Conservation (phyloP, 306 rosid genomes). For the Gastrolobium bilobum region DNA sequence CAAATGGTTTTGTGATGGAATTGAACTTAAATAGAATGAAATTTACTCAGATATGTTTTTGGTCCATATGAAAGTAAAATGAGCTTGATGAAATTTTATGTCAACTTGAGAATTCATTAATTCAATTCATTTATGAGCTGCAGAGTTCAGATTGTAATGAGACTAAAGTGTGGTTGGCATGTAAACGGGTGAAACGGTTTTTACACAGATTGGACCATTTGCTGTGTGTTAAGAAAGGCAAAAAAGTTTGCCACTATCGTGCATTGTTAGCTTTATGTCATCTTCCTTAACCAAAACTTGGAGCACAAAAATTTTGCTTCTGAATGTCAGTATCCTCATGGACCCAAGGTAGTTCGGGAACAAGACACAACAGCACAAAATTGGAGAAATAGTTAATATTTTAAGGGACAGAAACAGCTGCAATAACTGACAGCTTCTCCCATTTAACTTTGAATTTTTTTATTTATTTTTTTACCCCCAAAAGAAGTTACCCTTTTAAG, state of each 20-base stretch:
- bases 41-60: neutral
- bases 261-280: constrained; percentile 32
- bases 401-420: constrained; percentile 45
- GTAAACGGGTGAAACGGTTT: constrained; percentile 40
- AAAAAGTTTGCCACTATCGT: constrained; percentile 3
- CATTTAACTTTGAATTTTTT: constrained; percentile 38
- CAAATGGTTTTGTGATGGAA: neutral
- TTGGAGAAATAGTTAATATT: constrained; percentile 39
- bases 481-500: constrained; percentile 66
- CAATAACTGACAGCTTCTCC: constrained; percentile 61
- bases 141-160: constrained; percentile 2
- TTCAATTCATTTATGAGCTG: constrained; percentile 21
- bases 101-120: neutral
- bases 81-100: constrained; percentile 2
- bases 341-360: constrained; percentile 50
- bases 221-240: constrained; percentile 33
- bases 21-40: neutral
- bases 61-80: neutral
- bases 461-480: neutral
- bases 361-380: constrained; percentile 44
- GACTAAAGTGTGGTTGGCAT: constrained; percentile 13
- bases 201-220: constrained; percentile 36
- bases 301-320: constrained; percentile 45
- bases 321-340: constrained; percentile 52
- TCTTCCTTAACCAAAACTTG: constrained; percentile 51